Evolutionary conservation across 78 protist genomes (phyloP), one percentile per base, ranked within the genome.

Genomic region (Pelomyxa schiedti): DNA sequence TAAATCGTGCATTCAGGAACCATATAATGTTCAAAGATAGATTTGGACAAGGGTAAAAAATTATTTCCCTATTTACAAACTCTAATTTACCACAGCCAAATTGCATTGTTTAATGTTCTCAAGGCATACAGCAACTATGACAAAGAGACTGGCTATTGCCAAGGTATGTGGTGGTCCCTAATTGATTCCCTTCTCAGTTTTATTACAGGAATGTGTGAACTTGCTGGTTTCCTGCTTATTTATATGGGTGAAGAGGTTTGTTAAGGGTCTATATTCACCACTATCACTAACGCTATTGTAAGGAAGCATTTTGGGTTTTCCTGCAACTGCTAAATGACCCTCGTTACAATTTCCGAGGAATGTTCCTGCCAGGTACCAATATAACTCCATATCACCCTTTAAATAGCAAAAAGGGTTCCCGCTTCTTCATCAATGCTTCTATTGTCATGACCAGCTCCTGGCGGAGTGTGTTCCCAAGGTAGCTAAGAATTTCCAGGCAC

Each of bases 291-390:
- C 7, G 69, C 43, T n/a, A n/a, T n/a, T n/a, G n/a, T n/a, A n/a
- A 69, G 75, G 83, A 86, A 6, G 83, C 82, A 4, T 86, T 86
- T 63, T 86, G 90, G 90, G n/a, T 77, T 16, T 58, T 86, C 29
- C 84, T 81, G 0, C 30, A 66, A 3, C 69, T 86, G 53, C 75
- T 74, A 79, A 77, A 86, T 16, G 22, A 1, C 3, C 80, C 65
- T 8, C 30, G 43, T 9, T 86, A 64, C 35, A 68, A 68, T 39
- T 63, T 86, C 28, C 77, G 83, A n/a, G 86, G 78, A 29, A 28
- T 83, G n/a, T 83, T 83, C 36, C 36, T 81, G 64, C 86, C 86
- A 16, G 58, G n/a, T n/a, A n/a, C n/a, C n/a, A n/a, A n/a, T n/a
- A n/a, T n/a, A n/a, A n/a, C n/a, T n/a, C n/a, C n/a, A n/a, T n/a